Evolutionary conservation across 1,139 yeast genomes (phyloP), one percentile per base, ranked within the genome.

Genomic region (Saccharomyces hybrid): DNA sequence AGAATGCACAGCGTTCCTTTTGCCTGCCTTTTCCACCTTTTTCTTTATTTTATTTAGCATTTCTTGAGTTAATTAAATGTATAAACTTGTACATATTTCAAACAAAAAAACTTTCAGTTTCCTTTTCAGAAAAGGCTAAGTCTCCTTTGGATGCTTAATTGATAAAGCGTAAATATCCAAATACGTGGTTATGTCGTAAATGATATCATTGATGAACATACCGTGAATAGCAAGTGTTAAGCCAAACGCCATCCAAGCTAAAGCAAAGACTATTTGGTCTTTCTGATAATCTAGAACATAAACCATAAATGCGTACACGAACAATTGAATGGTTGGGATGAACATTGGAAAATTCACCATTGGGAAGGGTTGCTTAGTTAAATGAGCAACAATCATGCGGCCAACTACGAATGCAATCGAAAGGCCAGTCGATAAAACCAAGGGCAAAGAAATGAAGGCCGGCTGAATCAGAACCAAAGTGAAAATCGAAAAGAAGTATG

Each of bases 341-440:
- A 81, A 74, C 77, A 84, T 78, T 47, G 96, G 89, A 31, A 84
- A 78, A 57, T 88, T 88, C 56, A 78, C 62, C 68, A 76, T 73
- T 51, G 98, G 98, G 76, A 87, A 91, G 2, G 72, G 65, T 66
- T 88, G 96, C 55, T 79, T 72, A 0, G 97, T 89, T 64, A 91
- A 81, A 70, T 91, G 97, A 2, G 90, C 95, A 56, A 88, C 77
- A 64, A 91, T 91, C 62, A 91, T 88, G 67, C 95, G 80, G 3
- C 98, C 98, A 23, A 91, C 97, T 1, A 82, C 76, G 64, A 88
- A 85, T 0, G 98, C 96, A 64, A 86, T 73, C 1, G 88, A 78
- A 42, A 85, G 76, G 3, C 96, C 96, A 60, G 85, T 80, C 1
- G 88, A 78, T 41, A 88, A 66, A 31, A 84, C 73, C 61, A 85